Evolutionary conservation across 805 yeast species (phyloP).

Genomic region (Sungouiella thailandica): DNA sequence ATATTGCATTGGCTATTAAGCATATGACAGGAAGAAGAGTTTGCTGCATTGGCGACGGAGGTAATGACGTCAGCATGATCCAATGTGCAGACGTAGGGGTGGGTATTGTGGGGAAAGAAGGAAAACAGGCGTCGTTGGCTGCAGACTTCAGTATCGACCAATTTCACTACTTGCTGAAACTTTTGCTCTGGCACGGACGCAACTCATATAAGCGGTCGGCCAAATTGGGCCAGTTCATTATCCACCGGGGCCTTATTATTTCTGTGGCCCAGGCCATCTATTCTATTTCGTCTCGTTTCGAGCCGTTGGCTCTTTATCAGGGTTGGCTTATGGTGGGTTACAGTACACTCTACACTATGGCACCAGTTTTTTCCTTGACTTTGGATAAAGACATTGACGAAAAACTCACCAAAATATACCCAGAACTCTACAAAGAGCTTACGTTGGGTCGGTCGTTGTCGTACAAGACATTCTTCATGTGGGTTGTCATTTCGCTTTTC

Average conservation of each 20-base stretch:
- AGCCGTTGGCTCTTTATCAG: constrained; percentile 89
- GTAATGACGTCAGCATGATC: constrained; percentile 98
- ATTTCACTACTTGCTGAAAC: constrained; percentile 81
- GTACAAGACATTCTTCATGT: constrained; percentile 80
- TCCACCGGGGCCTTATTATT: constrained; percentile 91
- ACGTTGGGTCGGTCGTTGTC: constrained; percentile 85
- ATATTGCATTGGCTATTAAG: constrained; percentile 78
- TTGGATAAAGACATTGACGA: constrained; percentile 89
- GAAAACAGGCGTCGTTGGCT: constrained; percentile 93
- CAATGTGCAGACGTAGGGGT: constrained; percentile 99
- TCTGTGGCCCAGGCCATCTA: constrained; percentile 94
- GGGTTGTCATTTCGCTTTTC: constrained; percentile 86
- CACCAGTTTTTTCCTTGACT: constrained; percentile 92
- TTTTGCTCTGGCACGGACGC: constrained; percentile 96
- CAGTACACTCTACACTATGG: constrained; percentile 96
- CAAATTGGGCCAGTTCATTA: constrained; percentile 90
- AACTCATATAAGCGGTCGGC: constrained; percentile 95
- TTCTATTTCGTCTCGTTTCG: constrained; percentile 80
- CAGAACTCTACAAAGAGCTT: constrained; percentile 90
- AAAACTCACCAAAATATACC: constrained; percentile 81
- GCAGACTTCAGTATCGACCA: constrained; percentile 95
- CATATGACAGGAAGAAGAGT: constrained; percentile 81
- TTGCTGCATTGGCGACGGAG: constrained; percentile 99
- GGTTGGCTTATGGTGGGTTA: constrained; percentile 99
- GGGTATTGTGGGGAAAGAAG: constrained; percentile 98